Conservation (phyloP, 2,329 filamentous ascomycete genomes). For the Fusarium algeriense region DNA sequence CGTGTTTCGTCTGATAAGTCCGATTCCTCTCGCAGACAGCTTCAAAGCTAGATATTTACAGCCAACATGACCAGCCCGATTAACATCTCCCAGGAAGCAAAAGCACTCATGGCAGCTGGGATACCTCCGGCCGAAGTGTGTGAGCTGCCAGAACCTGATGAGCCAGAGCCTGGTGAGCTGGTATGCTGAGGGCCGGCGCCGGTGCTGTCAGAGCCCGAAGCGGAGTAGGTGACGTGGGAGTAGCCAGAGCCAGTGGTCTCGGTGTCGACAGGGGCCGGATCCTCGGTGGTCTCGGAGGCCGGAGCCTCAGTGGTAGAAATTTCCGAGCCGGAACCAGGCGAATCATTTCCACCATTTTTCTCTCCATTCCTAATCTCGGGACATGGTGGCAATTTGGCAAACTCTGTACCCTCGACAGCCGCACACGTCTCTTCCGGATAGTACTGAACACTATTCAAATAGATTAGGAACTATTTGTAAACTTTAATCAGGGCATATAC, state of each 20-base stretch:
- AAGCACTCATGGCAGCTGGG: background rate
- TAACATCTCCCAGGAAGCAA: background rate
- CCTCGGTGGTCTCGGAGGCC: background rate
- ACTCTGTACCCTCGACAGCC: background rate
- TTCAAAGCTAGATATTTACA: background rate
- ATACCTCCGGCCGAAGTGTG: background rate
- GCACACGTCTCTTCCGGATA: background rate
- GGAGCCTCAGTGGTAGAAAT: background rate
- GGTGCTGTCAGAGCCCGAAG: no score
- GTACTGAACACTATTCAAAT: background rate
- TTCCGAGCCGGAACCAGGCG: background rate
- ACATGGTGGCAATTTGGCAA: background rate
- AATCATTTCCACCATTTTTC: background rate
- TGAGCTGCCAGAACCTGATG: background rate
- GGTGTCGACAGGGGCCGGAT: no score
- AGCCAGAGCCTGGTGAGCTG: background rate
- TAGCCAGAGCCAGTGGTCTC: no score
- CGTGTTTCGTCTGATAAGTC: no score
- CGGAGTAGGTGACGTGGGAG: no score
- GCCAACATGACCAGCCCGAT: background rate
- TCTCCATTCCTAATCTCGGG: background rate
- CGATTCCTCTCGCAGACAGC: no score
- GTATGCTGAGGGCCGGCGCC: background rate
- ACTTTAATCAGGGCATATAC: background rate
- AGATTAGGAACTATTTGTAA: background rate